Base-by-base conservation (phyloP, 208 protist genomes). In the Crithidia expoeki region DNA sequence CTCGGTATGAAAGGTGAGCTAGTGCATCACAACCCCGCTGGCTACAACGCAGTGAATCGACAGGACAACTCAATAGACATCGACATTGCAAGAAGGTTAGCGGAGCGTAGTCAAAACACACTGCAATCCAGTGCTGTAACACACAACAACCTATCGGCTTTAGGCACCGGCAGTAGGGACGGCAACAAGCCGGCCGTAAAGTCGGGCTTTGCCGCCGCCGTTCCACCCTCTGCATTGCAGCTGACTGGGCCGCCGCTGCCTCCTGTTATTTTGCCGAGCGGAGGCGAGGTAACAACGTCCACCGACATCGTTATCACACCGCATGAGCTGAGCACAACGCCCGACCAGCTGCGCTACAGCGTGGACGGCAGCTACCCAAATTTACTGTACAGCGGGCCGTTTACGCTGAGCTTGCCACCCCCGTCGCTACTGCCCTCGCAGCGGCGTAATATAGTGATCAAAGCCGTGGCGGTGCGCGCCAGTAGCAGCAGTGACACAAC, bases 261-360 rank as follows among this genome's bases (percentile, higher is more conserved):
- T 3, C 90, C 90, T 4, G 74, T 72, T 17, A 92, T 95, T 47
- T 62, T 80, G 40, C 90, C 90, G 11, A 59, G 53, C 40, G 56
- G 64, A 5, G 90, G 90, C 25, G 82, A 88, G 40, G 87, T 95
- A 27, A 95, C 83, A 44, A 91, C 80, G 1, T 83, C 80, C 11
- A 95, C 87, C 17, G 74, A 76, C 36, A 92, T 95, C 47, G 60
- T 78, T 51, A 87, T 95, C 27, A 64, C 84, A 16, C 86, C 80
- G 3, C 71, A 85, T 55, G 74, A 78, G 40, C 63, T 70, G 11
- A 89, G 81, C 69, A 68, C 58, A 17, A 73, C 78, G 12, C 66
- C 76, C 4, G 84, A 90, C 64, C 83, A 93, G 72, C 76, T 95
- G 16, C 86, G 86, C 40, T 95, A 93, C 82, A 95, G 90, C 71